Percentiles rank a stretch among this genome's conserved stretches.
These are phyloP conservation scores for Oryza glumipatula DNA, from an alignment of 176 grass and related monocot genomes.

Conservation along the genomic window DNA sequence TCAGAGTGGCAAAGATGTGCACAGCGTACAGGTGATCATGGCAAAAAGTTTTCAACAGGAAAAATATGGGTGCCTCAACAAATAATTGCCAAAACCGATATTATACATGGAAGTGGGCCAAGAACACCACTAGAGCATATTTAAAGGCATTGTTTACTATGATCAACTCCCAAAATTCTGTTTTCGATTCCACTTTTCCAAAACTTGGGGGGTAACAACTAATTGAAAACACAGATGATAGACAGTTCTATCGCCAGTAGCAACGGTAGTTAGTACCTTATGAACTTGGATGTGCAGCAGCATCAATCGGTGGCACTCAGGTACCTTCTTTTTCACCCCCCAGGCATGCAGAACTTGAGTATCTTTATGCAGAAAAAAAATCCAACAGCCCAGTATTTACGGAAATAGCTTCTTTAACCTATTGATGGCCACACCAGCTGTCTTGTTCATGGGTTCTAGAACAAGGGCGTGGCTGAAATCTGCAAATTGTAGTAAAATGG, in stretches of 20 bases:
- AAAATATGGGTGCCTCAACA: constrained; percentile 30
- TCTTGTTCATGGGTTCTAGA: constrained; percentile 95
- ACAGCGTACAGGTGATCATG: constrained; percentile 10
- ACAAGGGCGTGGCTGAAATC: constrained; percentile 97
- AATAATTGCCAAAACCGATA: constrained; percentile 47
- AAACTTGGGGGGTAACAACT: constrained; percentile 36
- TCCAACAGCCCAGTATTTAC: constrained; percentile 39
- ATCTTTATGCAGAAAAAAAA: constrained; percentile 23
- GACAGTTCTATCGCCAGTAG: constrained; percentile 1
- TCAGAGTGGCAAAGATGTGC: constrained; percentile 22
- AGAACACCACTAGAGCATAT: constrained; percentile 23
- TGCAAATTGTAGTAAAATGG: constrained; percentile 45
- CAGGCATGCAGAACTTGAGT: constrained; percentile 34
- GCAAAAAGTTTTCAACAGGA: background rate
- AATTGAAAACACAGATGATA: background rate
- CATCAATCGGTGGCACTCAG: constrained; percentile 18
- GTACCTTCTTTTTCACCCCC: constrained; percentile 23
- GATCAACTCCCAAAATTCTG: constrained; percentile 33
- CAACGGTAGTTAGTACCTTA: constrained; percentile 22
- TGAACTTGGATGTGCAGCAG: background rate
- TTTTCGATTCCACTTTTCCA: constrained; percentile 46
- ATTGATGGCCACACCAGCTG: constrained; percentile 63
- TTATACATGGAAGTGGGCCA: constrained; percentile 31
- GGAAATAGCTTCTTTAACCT: constrained; percentile 89
- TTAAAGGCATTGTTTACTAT: constrained; percentile 30